These are phyloP conservation scores for Edaphochlamys debaryana DNA, from an alignment of 139 green algal species.

Conservation along the genomic window DNA sequence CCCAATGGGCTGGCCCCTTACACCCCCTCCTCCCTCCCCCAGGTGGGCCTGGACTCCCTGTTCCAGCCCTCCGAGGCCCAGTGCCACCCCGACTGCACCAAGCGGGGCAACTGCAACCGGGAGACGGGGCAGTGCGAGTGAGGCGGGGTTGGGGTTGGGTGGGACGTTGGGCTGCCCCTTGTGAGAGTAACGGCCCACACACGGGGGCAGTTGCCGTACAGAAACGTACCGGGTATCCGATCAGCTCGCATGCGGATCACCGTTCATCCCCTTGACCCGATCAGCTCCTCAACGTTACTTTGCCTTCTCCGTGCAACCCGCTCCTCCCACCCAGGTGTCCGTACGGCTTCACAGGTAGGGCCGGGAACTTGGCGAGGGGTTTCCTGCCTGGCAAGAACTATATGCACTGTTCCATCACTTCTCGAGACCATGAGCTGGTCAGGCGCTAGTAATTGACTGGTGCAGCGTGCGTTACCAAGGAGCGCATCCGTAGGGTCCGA, in stretches of 20 bases:
- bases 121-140: constrained; percentile 48
- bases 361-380: too few relatives aligned
- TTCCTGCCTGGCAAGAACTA: too few relatives aligned
- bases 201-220: too few relatives aligned
- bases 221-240: neutral
- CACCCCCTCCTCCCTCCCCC: neutral
- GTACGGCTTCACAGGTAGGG: too few relatives aligned
- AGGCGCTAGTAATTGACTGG: too few relatives aligned
- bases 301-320: neutral
- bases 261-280: neutral
- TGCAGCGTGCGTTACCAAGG: too few relatives aligned
- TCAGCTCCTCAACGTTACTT: neutral
- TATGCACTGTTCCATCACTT: too few relatives aligned
- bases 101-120: constrained; percentile 48
- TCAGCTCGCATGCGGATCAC: neutral
- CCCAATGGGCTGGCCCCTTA: too few relatives aligned
- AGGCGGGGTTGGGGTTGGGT: neutral
- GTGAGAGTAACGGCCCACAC: too few relatives aligned
- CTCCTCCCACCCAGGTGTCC: too few relatives aligned
- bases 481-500: too few relatives aligned
- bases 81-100: constrained; percentile 27
- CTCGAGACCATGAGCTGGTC: too few relatives aligned
- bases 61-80: neutral
- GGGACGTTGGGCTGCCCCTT: neutral
- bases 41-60: constrained; percentile 10